These are phyloP conservation scores for Elaeis oleifera DNA, from an alignment of 202 grass and related monocot species.

Conservation along the genomic window DNA sequence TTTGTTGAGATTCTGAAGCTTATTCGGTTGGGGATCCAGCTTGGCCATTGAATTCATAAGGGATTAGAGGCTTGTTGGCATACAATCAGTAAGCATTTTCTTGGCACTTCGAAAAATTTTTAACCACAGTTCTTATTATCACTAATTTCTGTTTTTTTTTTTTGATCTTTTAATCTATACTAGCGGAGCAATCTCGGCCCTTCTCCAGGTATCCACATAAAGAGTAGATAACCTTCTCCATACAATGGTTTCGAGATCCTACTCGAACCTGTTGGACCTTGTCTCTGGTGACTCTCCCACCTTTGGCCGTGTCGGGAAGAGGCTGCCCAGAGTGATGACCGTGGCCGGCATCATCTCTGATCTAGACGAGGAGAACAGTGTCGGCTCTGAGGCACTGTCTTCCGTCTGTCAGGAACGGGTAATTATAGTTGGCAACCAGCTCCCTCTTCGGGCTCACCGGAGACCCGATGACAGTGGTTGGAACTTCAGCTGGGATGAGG, in stretches of 20 bases:
- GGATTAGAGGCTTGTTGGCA: too few relatives aligned
- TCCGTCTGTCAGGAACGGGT: slow-evolving; percentile 29
- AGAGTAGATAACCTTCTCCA: neutral
- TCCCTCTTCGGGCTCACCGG: slow-evolving; percentile 29
- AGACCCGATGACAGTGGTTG: slow-evolving; percentile 26
- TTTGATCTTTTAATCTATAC: too few relatives aligned
- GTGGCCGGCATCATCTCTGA: slow-evolving; percentile 33
- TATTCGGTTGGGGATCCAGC: too few relatives aligned
- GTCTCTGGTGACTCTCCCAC: slow-evolving; percentile 27
- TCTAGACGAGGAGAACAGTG: slow-evolving; percentile 33
- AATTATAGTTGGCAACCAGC: slow-evolving; percentile 50
- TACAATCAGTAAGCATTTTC: too few relatives aligned
- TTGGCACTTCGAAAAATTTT: too few relatives aligned
- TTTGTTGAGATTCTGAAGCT: too few relatives aligned
- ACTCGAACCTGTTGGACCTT: slow-evolving; percentile 46
- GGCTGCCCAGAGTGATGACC: slow-evolving; percentile 37
- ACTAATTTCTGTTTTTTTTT: too few relatives aligned
- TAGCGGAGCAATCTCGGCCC: too few relatives aligned
- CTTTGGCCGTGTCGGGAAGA: slow-evolving; percentile 19
- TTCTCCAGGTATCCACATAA: too few relatives aligned
- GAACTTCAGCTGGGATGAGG: slow-evolving; percentile 57
- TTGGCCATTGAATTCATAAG: too few relatives aligned
- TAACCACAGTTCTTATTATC: too few relatives aligned
- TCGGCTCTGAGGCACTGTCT: slow-evolving; percentile 28
- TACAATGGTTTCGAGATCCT: slow-evolving; percentile 46